Conservation (phyloP, 2,329 filamentous ascomycete genomes). For the Coniochaeta prunicola region DNA sequence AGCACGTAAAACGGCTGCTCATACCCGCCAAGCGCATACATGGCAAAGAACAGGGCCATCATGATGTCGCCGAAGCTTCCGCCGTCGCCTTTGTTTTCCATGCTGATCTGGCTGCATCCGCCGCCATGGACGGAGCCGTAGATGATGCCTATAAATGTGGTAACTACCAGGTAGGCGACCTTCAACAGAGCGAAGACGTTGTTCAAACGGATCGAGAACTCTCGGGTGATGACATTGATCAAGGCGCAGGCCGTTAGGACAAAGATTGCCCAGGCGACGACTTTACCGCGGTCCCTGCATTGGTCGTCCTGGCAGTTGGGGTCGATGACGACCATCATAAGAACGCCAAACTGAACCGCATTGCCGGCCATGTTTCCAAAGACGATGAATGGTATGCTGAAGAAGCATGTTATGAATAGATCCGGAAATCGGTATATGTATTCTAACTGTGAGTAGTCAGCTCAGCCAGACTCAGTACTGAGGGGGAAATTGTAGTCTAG, state of each 20-base stretch:
- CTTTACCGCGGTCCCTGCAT: conserved; percentile 14
- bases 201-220: conserved; percentile 30
- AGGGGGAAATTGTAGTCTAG: not conserved
- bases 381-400: conserved; percentile 26
- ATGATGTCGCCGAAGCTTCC: conserved; percentile 12
- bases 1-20: conserved; percentile 20
- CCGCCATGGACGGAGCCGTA: conserved; percentile 11
- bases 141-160: conserved; percentile 28
- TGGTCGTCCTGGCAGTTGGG: conserved; percentile 19
- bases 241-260: conserved; percentile 27
- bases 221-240: conserved; percentile 32
- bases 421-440: conserved; percentile 22
- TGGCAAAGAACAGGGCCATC: conserved; percentile 14
- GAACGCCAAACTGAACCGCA: conserved; percentile 29
- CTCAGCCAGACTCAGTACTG: not conserved
- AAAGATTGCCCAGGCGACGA: conserved; percentile 31
- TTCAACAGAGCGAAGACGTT: conserved; percentile 36
- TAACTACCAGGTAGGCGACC: conserved; percentile 27
- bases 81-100: conserved; percentile 5
- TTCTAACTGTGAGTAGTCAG: conserved; percentile 22
- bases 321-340: conserved; percentile 19
- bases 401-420: conserved; percentile 28
- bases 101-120: conserved; percentile 7
- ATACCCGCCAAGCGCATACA: conserved; percentile 12
- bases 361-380: conserved; percentile 32